Evolutionary conservation across 768 basidiomycete genomes (phyloP).

Genomic region (Amanita jacksonii): DNA sequence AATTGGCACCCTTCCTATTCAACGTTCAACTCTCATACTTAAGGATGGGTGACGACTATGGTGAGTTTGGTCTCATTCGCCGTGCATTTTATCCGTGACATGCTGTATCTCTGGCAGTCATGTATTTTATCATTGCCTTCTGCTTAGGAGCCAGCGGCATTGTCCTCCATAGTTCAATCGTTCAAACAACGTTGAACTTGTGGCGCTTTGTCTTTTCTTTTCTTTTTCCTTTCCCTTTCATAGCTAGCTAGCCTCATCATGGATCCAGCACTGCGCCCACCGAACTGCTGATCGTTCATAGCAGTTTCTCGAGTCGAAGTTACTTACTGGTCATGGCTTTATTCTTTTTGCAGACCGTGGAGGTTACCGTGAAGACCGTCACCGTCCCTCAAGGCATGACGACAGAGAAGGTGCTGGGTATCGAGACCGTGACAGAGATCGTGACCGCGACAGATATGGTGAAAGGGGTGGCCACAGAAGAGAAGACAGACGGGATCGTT

Average conservation of each 20-base stretch:
- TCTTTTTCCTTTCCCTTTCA: constrained; percentile 37
- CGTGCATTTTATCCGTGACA: constrained; percentile 17
- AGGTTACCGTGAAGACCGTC: constrained; percentile 55
- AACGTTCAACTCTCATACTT: constrained; percentile 9
- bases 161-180: constrained; percentile 41
- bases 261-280: constrained; percentile 27
- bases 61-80: constrained; percentile 32
- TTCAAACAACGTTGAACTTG: constrained; percentile 28
- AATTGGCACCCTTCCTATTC: constrained; percentile 11
- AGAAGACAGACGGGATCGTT: constrained; percentile 45
- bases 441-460: constrained; percentile 23
- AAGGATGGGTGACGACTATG: constrained; percentile 49
- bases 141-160: constrained; percentile 14
- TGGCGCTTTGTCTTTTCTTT: constrained; percentile 23
- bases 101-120: constrained; percentile 10
- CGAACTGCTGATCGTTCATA: constrained; percentile 23
- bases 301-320: constrained; percentile 20
- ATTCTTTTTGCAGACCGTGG: constrained; percentile 42
- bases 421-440: constrained; percentile 39
- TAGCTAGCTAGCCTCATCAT: constrained; percentile 56
- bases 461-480: constrained; percentile 27
- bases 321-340: constrained; percentile 44
- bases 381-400: constrained; percentile 60
- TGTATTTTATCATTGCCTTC: constrained; percentile 13
- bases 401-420: constrained; percentile 39